Evolutionary conservation across 495 filamentous ascomycete genomes (phyloP), one percentile per base, ranked within the genome.

Genomic region (Rhizodiscina lignyota): DNA sequence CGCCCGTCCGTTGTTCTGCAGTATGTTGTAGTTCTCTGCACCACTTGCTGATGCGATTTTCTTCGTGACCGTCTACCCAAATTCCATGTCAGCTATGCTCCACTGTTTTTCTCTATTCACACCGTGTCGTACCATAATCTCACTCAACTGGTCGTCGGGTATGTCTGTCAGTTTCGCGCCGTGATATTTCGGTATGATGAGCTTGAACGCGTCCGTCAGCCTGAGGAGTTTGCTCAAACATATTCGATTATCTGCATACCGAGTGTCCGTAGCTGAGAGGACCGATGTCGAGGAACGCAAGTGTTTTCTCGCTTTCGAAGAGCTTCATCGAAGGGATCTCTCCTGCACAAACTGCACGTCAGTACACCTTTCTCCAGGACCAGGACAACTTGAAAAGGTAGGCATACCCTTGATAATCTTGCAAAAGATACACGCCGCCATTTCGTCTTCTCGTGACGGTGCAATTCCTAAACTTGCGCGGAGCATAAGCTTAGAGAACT

Each of bases 301-400:
- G 68, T 40, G 89, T 79, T 65, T 85, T 91, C 21, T 92, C 83
- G 48, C 63, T 81, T 59, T 97, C 89, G 51, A 80, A 83, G 62
- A 96, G 70, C 69, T 93, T 94, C 63, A 94, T 81, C 47, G 77
- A 82, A 32, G 87, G 85, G 61, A 94, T 93, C 28, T 94, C 86
- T 45, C 83, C 84, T 91, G 50, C 41, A 34, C 13, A 5, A n/a
- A 33, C 13, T 32, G 21, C 28, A 30, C 21, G 37, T 37, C 20
- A 18, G 26, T 17, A 26, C 1, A 22, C 22, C 13, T 21, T 36
- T 22, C 37, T 18, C 23, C 26, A 27, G 17, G 21, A 11, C n/a
- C 15, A 21, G 13, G 11, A 18, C 12, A 21, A 13, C 12, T 36
- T 43, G 45, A 22, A 42, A 32, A 37, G 32, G 28, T 27, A 12